Percentiles rank a stretch among this genome's conserved stretches.
These are phyloP conservation scores for Aspergillus conjunctus DNA, from an alignment of 495 filamentous ascomycete species.

Conservation along the genomic window DNA sequence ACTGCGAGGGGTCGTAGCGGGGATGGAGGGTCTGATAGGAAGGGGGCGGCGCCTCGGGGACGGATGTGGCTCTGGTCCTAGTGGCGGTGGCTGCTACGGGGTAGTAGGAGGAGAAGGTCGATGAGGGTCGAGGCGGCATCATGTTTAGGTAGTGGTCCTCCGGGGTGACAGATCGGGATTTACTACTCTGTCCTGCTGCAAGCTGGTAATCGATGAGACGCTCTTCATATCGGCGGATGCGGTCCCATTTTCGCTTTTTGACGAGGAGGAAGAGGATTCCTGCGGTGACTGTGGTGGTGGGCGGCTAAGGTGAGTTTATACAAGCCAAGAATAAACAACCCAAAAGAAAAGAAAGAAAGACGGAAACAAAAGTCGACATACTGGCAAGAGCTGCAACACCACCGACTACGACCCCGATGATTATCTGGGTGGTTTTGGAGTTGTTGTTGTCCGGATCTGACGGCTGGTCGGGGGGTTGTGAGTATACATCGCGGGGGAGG, in stretches of 20 bases:
- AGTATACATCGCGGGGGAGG: neutral
- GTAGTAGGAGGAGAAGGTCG: conserved; percentile 8
- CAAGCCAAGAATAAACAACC: neutral
- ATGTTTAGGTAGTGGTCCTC: conserved; percentile 15
- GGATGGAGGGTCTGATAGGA: conserved; percentile 27
- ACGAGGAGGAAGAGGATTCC: conserved; percentile 29
- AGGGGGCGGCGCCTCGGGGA: conserved; percentile 22
- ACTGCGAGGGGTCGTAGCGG: conserved; percentile 26
- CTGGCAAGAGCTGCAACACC: conserved; percentile 29
- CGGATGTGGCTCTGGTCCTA: neutral
- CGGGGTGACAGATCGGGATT: conserved; percentile 13
- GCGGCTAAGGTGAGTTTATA: neutral
- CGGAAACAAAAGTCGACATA: conserved; percentile 19
- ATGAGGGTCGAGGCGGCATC: conserved; percentile 14
- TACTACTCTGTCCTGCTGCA: conserved; percentile 7
- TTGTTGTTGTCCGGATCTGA: neutral
- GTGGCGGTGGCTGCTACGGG: conserved; percentile 1
- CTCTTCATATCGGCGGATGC: conserved; percentile 25
- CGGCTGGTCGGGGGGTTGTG: neutral
- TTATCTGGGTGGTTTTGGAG: conserved; percentile 24
- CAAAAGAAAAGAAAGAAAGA: neutral
- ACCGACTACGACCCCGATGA: conserved; percentile 36
- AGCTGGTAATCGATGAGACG: conserved; percentile 23
- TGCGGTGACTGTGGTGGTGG: conserved; percentile 24
- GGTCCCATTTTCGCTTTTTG: conserved; percentile 33